Evolutionary conservation across 371 early-diverging fungal species (phyloP).

Genomic region (Saksenaea vasiformis): DNA sequence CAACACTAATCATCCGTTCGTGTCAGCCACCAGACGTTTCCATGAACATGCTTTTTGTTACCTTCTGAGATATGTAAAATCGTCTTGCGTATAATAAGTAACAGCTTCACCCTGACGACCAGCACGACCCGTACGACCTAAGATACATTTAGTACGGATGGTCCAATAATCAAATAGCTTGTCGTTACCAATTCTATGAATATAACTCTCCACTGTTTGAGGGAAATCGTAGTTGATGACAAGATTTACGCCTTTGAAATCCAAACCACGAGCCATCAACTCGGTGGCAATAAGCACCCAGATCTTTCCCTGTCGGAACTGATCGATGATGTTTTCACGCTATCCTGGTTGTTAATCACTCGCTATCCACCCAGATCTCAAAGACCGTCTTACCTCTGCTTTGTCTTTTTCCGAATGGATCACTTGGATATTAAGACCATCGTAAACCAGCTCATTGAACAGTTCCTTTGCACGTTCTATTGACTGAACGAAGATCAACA

Average conservation of each 20-base stretch:
- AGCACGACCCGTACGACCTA: conserved; percentile 89
- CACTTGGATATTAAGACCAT: conserved; percentile 96
- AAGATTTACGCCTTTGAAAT: conserved; percentile 89
- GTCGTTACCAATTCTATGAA: conserved; percentile 81
- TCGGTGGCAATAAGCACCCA: conserved; percentile 98
- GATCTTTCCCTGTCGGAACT: conserved; percentile 87
- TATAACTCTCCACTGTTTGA: conserved; percentile 89
- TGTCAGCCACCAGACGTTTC: conserved; percentile 15
- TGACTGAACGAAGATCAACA: conserved; percentile 93
- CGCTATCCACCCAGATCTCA: background rate
- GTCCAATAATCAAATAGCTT: background rate
- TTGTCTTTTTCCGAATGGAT: conserved; percentile 94
- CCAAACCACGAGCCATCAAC: conserved; percentile 94
- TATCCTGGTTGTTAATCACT: conserved; percentile 9
- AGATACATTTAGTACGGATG: background rate
- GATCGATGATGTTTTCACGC: conserved; percentile 88
- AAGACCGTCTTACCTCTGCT: conserved; percentile 55
- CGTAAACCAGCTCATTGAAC: conserved; percentile 93
- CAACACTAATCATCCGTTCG: conserved; percentile 61
- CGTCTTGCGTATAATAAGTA: conserved; percentile 93
- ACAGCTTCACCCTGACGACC: conserved; percentile 80
- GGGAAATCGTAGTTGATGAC: conserved; percentile 98
- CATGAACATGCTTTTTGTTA: conserved; percentile 25
- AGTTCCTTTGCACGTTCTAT: conserved; percentile 95
- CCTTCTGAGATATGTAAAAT: conserved; percentile 83